These are phyloP conservation scores for Starmerella vaccinii DNA, from an alignment of 805 yeast genomes.

Conservation along the genomic window DNA sequence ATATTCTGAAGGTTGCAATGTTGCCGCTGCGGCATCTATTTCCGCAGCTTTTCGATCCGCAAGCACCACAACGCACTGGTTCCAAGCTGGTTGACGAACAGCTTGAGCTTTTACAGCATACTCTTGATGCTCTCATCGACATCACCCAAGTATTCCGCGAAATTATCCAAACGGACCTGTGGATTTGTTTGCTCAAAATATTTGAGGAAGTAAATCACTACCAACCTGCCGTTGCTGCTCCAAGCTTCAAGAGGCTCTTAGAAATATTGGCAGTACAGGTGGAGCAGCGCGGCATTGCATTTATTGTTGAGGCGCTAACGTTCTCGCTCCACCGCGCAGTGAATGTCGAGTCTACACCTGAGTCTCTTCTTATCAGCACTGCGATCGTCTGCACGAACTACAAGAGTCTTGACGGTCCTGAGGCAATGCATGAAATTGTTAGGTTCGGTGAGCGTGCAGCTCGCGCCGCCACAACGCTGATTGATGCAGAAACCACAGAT, in stretches of 20 bases:
- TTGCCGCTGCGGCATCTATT: constrained; percentile 49
- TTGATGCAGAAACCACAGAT: not conserved
- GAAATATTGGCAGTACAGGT: constrained; percentile 21
- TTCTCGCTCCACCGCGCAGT: constrained; percentile 19
- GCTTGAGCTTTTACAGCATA: constrained; percentile 37
- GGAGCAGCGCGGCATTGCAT: constrained; percentile 12
- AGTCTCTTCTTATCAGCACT: constrained; percentile 17
- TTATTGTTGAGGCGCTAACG: constrained; percentile 16
- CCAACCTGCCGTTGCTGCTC: constrained; percentile 39
- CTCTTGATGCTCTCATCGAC: constrained; percentile 44
- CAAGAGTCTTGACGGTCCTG: constrained; percentile 7
- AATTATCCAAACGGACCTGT: constrained; percentile 58
- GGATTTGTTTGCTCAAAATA: constrained; percentile 56
- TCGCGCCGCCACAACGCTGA: constrained; percentile 6
- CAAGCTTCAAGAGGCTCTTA: constrained; percentile 40
- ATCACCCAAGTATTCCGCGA: constrained; percentile 59
- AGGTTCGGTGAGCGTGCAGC: constrained; percentile 25
- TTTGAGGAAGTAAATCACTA: constrained; percentile 40
- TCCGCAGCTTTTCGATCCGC: constrained; percentile 46
- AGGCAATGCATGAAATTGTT: constrained; percentile 7
- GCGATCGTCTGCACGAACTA: constrained; percentile 19
- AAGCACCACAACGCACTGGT: constrained; percentile 26
- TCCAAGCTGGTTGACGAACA: constrained; percentile 9
- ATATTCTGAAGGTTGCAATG: constrained; percentile 59
- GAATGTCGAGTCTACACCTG: constrained; percentile 8